Conservation (phyloP, 495 filamentous ascomycete species). For the Lasiosphaeria ovina region DNA sequence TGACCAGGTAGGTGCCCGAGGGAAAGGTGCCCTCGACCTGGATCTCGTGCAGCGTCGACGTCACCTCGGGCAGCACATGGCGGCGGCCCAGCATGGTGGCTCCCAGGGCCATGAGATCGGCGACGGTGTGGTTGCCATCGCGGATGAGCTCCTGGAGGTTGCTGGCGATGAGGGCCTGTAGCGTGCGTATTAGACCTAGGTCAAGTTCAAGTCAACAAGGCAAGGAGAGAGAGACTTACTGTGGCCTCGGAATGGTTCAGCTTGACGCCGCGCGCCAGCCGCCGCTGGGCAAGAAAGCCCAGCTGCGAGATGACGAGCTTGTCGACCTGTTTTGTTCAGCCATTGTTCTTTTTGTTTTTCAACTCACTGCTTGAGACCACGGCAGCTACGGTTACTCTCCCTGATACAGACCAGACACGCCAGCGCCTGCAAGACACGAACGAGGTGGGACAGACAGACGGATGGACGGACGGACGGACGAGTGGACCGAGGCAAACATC, state of each 20-base stretch:
- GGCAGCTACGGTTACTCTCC: background rate
- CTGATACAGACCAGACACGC: background rate
- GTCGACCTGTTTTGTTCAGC: conserved; percentile 64
- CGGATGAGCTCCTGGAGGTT: conserved; percentile 96
- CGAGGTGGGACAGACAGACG: conserved; percentile 5
- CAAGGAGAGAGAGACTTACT: conserved; percentile 51
- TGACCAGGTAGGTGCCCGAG: conserved; percentile 90
- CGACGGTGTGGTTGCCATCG: conserved; percentile 89
- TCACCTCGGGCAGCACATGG: conserved; percentile 84
- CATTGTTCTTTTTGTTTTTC: background rate
- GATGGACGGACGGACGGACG: too few relatives aligned
- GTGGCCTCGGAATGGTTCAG: conserved; percentile 91
- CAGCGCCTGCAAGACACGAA: background rate
- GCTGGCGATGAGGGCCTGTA: conserved; percentile 83
- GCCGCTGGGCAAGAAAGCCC: conserved; percentile 81
- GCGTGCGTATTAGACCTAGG: conserved; percentile 13
- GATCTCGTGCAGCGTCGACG: conserved; percentile 71
- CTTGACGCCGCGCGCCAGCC: conserved; percentile 83
- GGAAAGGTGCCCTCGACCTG: conserved; percentile 95
- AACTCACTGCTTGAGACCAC: background rate
- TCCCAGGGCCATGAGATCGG: conserved; percentile 89
- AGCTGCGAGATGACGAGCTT: conserved; percentile 93
- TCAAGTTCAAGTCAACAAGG: conserved; percentile 1
- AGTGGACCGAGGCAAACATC: too few relatives aligned
- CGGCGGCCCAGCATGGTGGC: conserved; percentile 90